These are phyloP conservation scores for Alternaria tenuissima DNA, from an alignment of 2,329 filamentous ascomycete genomes.

Conservation along the genomic window DNA sequence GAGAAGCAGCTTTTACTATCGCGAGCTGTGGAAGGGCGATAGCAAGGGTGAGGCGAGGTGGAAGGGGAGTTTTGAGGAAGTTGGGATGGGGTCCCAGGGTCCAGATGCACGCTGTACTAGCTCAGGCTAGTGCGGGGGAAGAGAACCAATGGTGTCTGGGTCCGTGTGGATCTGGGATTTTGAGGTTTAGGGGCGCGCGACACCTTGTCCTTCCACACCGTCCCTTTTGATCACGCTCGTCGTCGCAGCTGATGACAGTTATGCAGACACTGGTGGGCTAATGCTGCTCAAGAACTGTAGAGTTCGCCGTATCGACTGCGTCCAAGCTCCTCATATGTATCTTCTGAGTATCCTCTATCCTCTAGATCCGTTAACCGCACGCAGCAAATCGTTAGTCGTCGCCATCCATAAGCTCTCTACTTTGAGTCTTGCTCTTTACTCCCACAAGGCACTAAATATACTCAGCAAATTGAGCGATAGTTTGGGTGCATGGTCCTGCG, in stretches of 20 bases:
- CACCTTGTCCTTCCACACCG: background rate
- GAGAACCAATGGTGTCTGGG: background rate
- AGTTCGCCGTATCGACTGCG: background rate
- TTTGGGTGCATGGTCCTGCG: background rate
- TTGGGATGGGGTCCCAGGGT: constrained; percentile 17
- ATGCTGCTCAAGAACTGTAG: background rate
- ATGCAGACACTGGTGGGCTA: background rate
- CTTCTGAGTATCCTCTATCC: too few relatives aligned
- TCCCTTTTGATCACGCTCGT: background rate
- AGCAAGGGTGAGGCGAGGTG: constrained; percentile 1
- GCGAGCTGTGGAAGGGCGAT: background rate
- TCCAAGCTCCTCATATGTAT: too few relatives aligned
- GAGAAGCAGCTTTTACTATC: background rate
- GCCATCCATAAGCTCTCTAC: background rate
- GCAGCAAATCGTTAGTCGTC: too few relatives aligned
- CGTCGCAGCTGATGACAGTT: background rate
- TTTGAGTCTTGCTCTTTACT: background rate
- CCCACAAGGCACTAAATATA: too few relatives aligned
- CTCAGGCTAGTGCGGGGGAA: constrained; percentile 15
- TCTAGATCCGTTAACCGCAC: too few relatives aligned
- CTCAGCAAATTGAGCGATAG: background rate
- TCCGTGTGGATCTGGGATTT: background rate
- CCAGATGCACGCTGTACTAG: background rate
- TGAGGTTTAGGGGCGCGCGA: background rate
- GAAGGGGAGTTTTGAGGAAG: constrained; percentile 16